A percentile compares a stretch with the other conserved stretches of the same genome.
Evolutionary conservation across 176 grass and related monocot species (phyloP).

Genomic region (Pontederia crassipes): DNA sequence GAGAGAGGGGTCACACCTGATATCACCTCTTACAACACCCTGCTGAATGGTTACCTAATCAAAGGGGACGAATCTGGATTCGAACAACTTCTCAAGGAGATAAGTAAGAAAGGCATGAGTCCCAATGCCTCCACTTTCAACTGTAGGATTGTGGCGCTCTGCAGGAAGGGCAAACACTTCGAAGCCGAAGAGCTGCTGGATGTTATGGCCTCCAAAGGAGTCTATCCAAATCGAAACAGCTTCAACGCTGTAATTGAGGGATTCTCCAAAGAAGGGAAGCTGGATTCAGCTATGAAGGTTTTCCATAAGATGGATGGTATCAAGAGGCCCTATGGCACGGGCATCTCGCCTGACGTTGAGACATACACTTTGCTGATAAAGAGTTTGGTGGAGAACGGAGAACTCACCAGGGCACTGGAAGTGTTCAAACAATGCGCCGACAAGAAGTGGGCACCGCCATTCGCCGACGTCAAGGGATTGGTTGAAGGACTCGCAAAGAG

Average conservation of each 20-base stretch:
- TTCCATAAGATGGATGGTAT: slow-evolving; percentile 47
- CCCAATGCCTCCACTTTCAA: slow-evolving; percentile 48
- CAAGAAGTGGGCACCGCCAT: slow-evolving; percentile 58
- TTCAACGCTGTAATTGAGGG: slow-evolving; percentile 51
- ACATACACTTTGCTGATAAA: slow-evolving; percentile 44
- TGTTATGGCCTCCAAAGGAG: slow-evolving; percentile 30
- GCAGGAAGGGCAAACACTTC: slow-evolving; percentile 36
- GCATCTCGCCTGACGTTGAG: slow-evolving; percentile 39
- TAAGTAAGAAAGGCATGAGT: slow-evolving; percentile 20
- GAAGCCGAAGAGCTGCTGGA: slow-evolving; percentile 44
- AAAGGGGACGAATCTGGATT: slow-evolving; percentile 29
- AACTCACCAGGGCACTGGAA: slow-evolving; percentile 33
- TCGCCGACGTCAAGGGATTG: slow-evolving; percentile 37
- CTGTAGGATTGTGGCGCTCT: slow-evolving; percentile 40
- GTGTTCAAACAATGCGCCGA: slow-evolving; percentile 50
- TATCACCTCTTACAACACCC: slow-evolving; percentile 62
- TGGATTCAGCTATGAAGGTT: slow-evolving; percentile 32
- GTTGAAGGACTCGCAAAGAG: slow-evolving; percentile 41
- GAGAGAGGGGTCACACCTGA: slow-evolving; percentile 29
- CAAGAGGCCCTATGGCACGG: slow-evolving; percentile 24
- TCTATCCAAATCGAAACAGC: slow-evolving; percentile 29
- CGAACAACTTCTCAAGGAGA: slow-evolving; percentile 34
- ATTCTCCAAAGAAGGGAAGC: slow-evolving; percentile 40
- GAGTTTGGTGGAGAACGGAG: slow-evolving; percentile 38
- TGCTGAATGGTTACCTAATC: slow-evolving; percentile 53